Base-by-base conservation (phyloP, 306 rosid species). In the Fragaria iinumae region DNA sequence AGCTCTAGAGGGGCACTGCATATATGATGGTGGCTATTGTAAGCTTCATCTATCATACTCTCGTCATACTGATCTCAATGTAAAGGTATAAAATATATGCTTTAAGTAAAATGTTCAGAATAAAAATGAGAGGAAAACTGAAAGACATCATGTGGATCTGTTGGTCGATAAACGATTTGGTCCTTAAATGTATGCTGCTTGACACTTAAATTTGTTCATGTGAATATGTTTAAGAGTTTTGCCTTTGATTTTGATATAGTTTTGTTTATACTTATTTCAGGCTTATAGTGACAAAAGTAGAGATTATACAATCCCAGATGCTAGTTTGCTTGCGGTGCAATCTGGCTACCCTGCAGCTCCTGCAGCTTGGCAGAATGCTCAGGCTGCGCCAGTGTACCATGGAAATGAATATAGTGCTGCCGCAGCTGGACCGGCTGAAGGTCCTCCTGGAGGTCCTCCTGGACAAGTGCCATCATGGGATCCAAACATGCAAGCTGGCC, bases 51-150 rank as follows among this genome's bases (percentile, higher is more conserved):
- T 93, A 86, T 84, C 98, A 93, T 93, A 88, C 93, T 93, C 98
- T 93, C 98, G 96, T 91, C 98, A 93, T 93, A 93, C 96, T 93
- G 98, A 91, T 93, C 98, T 93, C 95, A 93, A 93, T 93, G 98
- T 93, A 67, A 93, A 93, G 98, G 98, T 93, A 91, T 84, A 90
- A 90, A 84, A 85, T 83, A 83, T 84, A 86, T 76, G 90, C 73
- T 81, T 81, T 81, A 84, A 78, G 89, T 90, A 87, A 82, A 86
- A 20, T 73, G 67, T 93, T 89, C 82, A 85, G 83, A 52, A 71
- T 83, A 80, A 77, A 78, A 75, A 71, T 76, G 74, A 76, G 74
- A 73, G 34, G 84, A 71, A 81, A 77, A 76, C 73, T 86, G 41
- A 76, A 80, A 86, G 91, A 81, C 80, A 74, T 84, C 78, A 86